phyloP scores from a whole-genome alignment of 2,329 filamentous ascomycete genomes.

The Nigrospora osmanthi region DNA sequence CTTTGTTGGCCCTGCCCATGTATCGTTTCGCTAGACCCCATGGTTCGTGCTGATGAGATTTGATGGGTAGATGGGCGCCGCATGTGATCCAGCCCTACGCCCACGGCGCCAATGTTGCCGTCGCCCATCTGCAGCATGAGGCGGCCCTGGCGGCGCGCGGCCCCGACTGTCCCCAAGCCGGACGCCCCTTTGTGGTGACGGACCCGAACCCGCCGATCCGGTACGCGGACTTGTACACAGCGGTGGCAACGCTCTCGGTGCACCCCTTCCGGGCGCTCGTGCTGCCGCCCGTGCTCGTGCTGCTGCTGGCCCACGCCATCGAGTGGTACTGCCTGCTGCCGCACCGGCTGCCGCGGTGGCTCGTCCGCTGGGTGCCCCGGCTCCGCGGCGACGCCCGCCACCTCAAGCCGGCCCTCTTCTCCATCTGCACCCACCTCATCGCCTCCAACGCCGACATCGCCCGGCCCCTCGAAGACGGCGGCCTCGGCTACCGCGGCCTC shows the following conservation, averaged over 20 bases:
- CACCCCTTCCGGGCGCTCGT: slow-evolving; percentile 24
- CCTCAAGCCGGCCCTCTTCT: slow-evolving; percentile 31
- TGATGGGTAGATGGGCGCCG: slow-evolving; percentile 23
- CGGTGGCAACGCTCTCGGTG: slow-evolving; percentile 22
- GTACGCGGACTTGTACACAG: slow-evolving; percentile 26
- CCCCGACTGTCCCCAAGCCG: slow-evolving; percentile 14
- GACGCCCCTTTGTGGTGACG: slow-evolving; percentile 30
- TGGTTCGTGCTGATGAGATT: not conserved
- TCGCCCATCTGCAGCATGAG: slow-evolving; percentile 32
- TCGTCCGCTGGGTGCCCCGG: slow-evolving; percentile 20
- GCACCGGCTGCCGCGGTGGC: slow-evolving; percentile 13
- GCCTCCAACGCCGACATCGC: slow-evolving; percentile 22
- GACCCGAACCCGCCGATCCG: slow-evolving; percentile 33
- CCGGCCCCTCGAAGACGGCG: slow-evolving; percentile 24
- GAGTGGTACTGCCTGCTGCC: slow-evolving; percentile 27
- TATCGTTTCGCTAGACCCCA: too few relatives aligned
- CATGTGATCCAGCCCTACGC: slow-evolving; percentile 32
- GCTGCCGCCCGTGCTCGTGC: slow-evolving; percentile 24
- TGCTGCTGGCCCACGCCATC: slow-evolving; percentile 26
- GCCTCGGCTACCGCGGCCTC: slow-evolving; percentile 29
- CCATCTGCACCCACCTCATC: slow-evolving; percentile 30
- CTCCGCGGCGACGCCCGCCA: slow-evolving; percentile 24
- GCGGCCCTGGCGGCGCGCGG: slow-evolving; percentile 20
- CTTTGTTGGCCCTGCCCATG: not conserved
- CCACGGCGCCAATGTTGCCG: slow-evolving; percentile 31